Evolutionary conservation across 2,329 filamentous ascomycete genomes (phyloP).

Genomic region (Ceratocystis cacaofunesta): DNA sequence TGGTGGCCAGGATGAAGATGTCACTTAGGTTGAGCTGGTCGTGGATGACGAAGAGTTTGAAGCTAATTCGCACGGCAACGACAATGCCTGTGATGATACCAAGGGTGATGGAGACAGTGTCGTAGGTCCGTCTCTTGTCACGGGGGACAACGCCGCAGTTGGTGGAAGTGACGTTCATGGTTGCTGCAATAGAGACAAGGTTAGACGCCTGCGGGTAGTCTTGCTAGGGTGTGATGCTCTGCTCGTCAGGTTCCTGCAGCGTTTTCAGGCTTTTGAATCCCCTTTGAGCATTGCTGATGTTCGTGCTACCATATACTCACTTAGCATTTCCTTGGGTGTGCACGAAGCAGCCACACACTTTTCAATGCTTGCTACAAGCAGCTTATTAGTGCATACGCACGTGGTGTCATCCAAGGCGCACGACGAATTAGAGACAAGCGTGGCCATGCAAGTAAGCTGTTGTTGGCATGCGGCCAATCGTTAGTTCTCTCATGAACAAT

Average conservation of each 20-base stretch:
- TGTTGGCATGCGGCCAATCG: background rate
- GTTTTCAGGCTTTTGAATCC: too few relatives aligned
- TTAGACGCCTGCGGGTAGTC: background rate
- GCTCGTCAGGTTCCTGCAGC: background rate
- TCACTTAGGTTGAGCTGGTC: slow-evolving; percentile 26
- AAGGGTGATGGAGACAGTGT: slow-evolving; percentile 23
- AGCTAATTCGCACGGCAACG: slow-evolving; percentile 27
- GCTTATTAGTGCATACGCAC: slow-evolving; percentile 24
- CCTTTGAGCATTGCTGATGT: background rate
- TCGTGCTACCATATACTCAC: slow-evolving; percentile 20
- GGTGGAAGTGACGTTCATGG: slow-evolving; percentile 21
- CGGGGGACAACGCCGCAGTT: slow-evolving; percentile 20
- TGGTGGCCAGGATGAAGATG: slow-evolving; percentile 23
- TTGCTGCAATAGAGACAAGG: slow-evolving; percentile 12
- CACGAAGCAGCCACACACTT: slow-evolving; percentile 23
- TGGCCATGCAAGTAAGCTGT: slow-evolving; percentile 22
- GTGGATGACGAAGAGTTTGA: slow-evolving; percentile 24
- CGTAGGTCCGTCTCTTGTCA: slow-evolving; percentile 24
- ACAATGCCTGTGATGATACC: slow-evolving; percentile 26
- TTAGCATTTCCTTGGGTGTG: slow-evolving; percentile 23
- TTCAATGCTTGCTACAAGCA: slow-evolving; percentile 21
- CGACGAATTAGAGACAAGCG: slow-evolving; percentile 20
- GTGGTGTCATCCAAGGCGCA: slow-evolving; percentile 23
- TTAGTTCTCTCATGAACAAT: background rate
- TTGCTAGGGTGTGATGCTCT: background rate